A percentile compares a stretch with the other conserved stretches of the same genome.
Evolutionary conservation across 2,329 filamentous ascomycete species (phyloP).

Genomic region (Clarireedia homoeocarpa): DNA sequence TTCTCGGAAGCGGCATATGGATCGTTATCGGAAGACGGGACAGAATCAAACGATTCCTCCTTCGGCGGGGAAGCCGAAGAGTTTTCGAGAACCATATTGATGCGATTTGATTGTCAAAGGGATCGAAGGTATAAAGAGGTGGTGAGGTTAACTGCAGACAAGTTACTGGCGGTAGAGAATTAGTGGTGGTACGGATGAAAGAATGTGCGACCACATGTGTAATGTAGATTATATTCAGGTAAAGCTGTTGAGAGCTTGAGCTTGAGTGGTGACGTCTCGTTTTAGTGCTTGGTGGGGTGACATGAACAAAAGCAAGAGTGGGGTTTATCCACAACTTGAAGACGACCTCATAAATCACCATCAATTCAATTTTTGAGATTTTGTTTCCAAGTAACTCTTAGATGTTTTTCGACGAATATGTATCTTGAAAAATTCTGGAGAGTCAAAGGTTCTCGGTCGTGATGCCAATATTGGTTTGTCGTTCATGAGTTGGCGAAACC

Average conservation of each 20-base stretch:
- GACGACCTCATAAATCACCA: no score
- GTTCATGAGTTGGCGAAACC: no score
- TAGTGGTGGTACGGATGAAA: not conserved
- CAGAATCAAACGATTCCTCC: constrained; percentile 16
- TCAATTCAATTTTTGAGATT: no score
- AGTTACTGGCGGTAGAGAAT: not conserved
- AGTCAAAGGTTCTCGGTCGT: no score
- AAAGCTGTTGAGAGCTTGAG: not conserved
- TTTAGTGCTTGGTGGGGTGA: not conserved
- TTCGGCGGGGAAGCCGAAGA: constrained; percentile 10
- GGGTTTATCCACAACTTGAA: no score
- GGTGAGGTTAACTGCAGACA: constrained; percentile 10
- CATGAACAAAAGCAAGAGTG: no score
- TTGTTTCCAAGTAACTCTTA: no score
- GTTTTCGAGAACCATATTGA: constrained; percentile 24
- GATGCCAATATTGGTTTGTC: no score
- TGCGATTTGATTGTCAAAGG: not conserved
- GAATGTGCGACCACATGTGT: not conserved
- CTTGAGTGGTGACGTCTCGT: not conserved
- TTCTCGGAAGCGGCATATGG: constrained; percentile 16
- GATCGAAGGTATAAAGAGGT: not conserved
- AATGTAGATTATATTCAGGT: not conserved
- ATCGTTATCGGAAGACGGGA: constrained; percentile 24
- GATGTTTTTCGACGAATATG: no score
- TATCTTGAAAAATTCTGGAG: no score